Evolutionary conservation across 192 early-diverging fungal species (phyloP).

Genomic region (Linnemannia zychae): DNA sequence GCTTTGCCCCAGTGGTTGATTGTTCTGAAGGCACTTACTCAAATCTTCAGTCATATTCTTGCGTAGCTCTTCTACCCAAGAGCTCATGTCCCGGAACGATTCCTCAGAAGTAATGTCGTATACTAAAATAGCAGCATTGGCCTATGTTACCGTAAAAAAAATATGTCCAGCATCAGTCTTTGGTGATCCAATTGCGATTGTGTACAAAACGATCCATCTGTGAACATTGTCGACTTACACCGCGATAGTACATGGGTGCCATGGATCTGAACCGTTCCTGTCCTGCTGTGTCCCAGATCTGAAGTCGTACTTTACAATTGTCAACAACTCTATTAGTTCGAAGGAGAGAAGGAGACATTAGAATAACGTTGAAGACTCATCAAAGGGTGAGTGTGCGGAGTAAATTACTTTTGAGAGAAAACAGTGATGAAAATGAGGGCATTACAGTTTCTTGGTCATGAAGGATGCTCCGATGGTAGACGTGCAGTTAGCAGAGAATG

Average conservation of each 20-base stretch:
- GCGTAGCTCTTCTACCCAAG: conserved; percentile 71
- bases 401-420: not conserved
- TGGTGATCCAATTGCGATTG: not conserved
- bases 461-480: conserved; percentile 86
- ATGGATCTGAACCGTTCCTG: conserved; percentile 83
- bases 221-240: conserved; percentile 37
- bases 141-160: conserved; percentile 30
- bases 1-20: not conserved
- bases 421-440: too few relatives aligned
- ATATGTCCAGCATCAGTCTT: not conserved
- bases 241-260: conserved; percentile 84
- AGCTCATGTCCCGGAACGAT: conserved; percentile 75
- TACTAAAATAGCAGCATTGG: conserved; percentile 78
- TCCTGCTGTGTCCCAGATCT: conserved; percentile 84
- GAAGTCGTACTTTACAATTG: conserved; percentile 80
- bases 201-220: not conserved
- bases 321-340: conserved; percentile 68
- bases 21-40: conserved; percentile 51
- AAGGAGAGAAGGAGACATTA: not conserved
- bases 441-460: conserved; percentile 80
- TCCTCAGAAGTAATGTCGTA: conserved; percentile 82
- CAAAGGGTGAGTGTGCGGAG: not conserved
- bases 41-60: conserved; percentile 76
- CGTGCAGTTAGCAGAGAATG: conserved; percentile 81
- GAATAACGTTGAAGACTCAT: not conserved